Conservation (phyloP, 179 eudicot species). For the Spinacia oleracea region DNA sequence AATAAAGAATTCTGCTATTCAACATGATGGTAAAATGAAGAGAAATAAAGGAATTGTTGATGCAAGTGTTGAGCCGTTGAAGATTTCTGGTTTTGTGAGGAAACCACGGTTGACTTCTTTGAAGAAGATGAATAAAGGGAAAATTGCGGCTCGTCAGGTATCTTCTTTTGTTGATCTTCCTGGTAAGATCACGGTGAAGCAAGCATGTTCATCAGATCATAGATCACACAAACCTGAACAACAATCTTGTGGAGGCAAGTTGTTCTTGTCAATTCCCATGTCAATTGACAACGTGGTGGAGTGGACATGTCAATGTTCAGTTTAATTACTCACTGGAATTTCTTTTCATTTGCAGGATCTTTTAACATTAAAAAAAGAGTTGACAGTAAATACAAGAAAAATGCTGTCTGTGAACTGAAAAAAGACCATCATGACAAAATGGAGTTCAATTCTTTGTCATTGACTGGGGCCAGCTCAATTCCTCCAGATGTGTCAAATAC, state of each 20-base stretch:
- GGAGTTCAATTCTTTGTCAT: conserved; percentile 30
- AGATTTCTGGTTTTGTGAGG: conserved; percentile 15
- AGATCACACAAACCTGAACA: conserved; percentile 28
- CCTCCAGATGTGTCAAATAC: conserved; percentile 17
- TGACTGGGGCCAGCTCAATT: conserved; percentile 19
- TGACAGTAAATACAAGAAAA: conserved; percentile 19
- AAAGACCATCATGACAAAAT: conserved; percentile 19
- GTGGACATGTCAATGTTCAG: not conserved
- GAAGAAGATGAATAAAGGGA: conserved; percentile 19
- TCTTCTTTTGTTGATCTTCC: conserved; percentile 23
- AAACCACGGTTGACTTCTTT: conserved; percentile 20
- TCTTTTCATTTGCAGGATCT: conserved; percentile 30
- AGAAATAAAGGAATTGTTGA: conserved; percentile 25
- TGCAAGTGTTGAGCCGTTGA: conserved; percentile 5
- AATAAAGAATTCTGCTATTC: conserved; percentile 7
- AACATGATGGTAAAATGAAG: conserved; percentile 11
- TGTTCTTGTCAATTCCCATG: conserved; percentile 16
- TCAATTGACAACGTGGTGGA: conserved; percentile 16
- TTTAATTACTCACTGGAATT: conserved; percentile 8
- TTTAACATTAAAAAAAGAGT: conserved; percentile 15
- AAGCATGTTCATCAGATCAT: conserved; percentile 21
- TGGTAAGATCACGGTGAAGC: conserved; percentile 21
- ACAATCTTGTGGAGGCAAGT: conserved; percentile 32
- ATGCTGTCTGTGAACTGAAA: conserved; percentile 11
- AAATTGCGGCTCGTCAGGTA: conserved; percentile 17